These are phyloP conservation scores for Candida piceae DNA, from an alignment of 805 yeast species.

Conservation along the genomic window DNA sequence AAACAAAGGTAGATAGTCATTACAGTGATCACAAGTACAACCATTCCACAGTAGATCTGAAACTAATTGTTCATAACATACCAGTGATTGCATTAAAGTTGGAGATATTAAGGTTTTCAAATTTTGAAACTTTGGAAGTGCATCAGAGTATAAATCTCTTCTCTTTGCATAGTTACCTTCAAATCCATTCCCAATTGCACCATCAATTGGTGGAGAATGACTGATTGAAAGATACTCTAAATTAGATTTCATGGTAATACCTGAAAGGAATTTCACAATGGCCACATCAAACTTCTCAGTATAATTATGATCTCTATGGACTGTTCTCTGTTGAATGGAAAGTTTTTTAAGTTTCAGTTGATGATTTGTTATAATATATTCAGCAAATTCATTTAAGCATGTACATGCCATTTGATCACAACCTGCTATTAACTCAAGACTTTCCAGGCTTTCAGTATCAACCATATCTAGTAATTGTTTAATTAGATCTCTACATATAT, in stretches of 20 bases:
- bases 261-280: constrained; percentile 37
- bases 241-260: constrained; percentile 29
- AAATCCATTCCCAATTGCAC: constrained; percentile 55
- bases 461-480: constrained; percentile 26
- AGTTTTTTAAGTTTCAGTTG: constrained; percentile 30
- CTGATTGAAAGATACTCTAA: constrained; percentile 44
- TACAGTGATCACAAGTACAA: constrained; percentile 58
- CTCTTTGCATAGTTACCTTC: constrained; percentile 71
- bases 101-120: constrained; percentile 50
- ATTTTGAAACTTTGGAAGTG: constrained; percentile 40
- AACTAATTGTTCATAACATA: constrained; percentile 67
- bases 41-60: constrained; percentile 77
- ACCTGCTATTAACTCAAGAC: constrained; percentile 49
- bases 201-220: constrained; percentile 56
- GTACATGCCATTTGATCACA: constrained; percentile 44
- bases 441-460: constrained; percentile 28
- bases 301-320: constrained; percentile 37
- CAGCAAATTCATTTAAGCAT: constrained; percentile 41
- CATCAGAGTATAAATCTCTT: constrained; percentile 42
- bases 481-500: constrained; percentile 29
- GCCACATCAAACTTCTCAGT: constrained; percentile 52
- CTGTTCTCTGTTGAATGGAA: constrained; percentile 32
- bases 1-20: constrained; percentile 39
- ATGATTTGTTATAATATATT: constrained; percentile 22
- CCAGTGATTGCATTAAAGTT: constrained; percentile 50